These are phyloP conservation scores for Dictyostelium firmibasis DNA, from an alignment of 78 protist genomes.

Conservation along the genomic window DNA sequence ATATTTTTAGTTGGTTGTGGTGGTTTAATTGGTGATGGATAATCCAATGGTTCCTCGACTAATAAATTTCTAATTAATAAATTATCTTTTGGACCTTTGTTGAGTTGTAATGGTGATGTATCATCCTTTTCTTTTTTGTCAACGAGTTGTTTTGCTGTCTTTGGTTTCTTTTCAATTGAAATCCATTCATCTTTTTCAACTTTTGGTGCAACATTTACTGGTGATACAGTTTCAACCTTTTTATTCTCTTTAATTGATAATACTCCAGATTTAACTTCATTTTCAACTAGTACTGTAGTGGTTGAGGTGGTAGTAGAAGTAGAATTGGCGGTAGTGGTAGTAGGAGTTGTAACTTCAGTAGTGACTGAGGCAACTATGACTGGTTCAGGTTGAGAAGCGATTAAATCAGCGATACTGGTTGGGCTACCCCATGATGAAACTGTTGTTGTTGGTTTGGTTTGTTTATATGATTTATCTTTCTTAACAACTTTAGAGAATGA, in stretches of 20 bases:
- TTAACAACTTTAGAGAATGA: neutral
- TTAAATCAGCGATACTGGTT: neutral
- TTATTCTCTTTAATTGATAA: slow-evolving; percentile 3
- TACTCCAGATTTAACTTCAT: neutral
- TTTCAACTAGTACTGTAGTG: neutral
- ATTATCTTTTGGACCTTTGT: slow-evolving; percentile 22
- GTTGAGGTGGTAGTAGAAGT: neutral
- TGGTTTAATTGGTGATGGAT: slow-evolving; percentile 45
- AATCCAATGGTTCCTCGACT: slow-evolving; percentile 76
- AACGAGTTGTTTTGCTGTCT: neutral
- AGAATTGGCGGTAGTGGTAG: neutral
- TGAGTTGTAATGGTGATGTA: neutral
- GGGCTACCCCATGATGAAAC: neutral
- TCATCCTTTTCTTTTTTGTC: neutral
- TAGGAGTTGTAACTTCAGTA: neutral
- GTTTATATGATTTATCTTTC: slow-evolving; percentile 7
- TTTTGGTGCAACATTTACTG: neutral
- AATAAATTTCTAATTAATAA: slow-evolving; percentile 21
- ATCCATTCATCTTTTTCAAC: slow-evolving; percentile 42
- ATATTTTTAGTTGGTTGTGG: neutral
- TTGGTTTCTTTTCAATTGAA: slow-evolving; percentile 58
- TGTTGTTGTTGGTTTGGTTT: neutral
- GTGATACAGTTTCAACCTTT: neutral
- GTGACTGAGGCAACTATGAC: neutral
- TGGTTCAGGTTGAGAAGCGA: neutral